Conservation (phyloP, 768 basidiomycete species). For the Tricholoma flavovirens region DNA sequence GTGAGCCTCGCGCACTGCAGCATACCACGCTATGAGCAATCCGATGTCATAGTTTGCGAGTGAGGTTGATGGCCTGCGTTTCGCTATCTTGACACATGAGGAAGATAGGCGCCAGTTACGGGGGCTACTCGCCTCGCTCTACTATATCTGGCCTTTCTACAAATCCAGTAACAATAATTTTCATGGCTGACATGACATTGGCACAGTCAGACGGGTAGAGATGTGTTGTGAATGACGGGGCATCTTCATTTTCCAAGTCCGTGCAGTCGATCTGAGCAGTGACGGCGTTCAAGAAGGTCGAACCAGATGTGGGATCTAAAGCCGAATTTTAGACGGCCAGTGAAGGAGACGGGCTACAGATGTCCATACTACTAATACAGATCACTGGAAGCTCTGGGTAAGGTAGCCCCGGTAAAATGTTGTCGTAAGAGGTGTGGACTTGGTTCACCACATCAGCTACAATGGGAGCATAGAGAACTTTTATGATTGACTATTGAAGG, state of each 20-base stretch:
- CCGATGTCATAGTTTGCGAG: slow-evolving; percentile 59
- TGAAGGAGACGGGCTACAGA: not conserved
- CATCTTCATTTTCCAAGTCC: slow-evolving; percentile 10
- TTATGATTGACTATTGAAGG: slow-evolving; percentile 29
- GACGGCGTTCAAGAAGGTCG: slow-evolving; percentile 42
- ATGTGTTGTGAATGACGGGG: slow-evolving; percentile 33
- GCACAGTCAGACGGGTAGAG: slow-evolving; percentile 54
- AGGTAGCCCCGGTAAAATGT: slow-evolving; percentile 49
- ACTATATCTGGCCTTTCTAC: slow-evolving; percentile 30
- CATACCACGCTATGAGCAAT: slow-evolving; percentile 56
- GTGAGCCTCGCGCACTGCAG: slow-evolving; percentile 30
- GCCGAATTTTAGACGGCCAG: not conserved
- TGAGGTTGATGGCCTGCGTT: slow-evolving; percentile 43
- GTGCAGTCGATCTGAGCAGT: slow-evolving; percentile 27
- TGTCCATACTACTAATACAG: slow-evolving; percentile 47
- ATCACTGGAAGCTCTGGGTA: slow-evolving; percentile 57
- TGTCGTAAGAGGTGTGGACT: slow-evolving; percentile 39
- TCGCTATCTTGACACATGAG: slow-evolving; percentile 24
- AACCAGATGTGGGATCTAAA: slow-evolving; percentile 39
- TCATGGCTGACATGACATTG: slow-evolving; percentile 50
- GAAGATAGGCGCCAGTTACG: not conserved
- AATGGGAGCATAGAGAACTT: slow-evolving; percentile 43
- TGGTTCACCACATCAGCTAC: slow-evolving; percentile 38
- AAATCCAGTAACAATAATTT: slow-evolving; percentile 48
- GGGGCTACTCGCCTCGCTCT: slow-evolving; percentile 15